Conservation (phyloP, 345 rosid genomes). For the Populus nigra region DNA sequence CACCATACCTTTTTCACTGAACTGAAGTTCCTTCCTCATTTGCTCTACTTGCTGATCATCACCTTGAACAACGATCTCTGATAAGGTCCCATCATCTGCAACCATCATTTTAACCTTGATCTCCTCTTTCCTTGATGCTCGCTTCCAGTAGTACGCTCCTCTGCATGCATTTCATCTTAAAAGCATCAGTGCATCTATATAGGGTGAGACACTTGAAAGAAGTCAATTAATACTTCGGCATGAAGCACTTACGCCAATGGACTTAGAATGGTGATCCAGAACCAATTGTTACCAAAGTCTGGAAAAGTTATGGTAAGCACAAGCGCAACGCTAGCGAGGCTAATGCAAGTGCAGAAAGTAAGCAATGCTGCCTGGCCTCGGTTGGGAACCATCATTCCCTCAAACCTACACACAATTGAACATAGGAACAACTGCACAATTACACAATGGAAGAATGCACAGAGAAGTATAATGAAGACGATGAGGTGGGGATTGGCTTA, state of each 20-base stretch:
- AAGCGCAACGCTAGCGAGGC: slow-evolving; percentile 89
- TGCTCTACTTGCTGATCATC: slow-evolving; percentile 91
- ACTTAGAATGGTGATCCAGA: slow-evolving; percentile 68
- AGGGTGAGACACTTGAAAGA: too few relatives aligned
- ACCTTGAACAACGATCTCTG: slow-evolving; percentile 80
- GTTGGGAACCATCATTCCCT: slow-evolving; percentile 85
- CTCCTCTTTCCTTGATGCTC: slow-evolving; percentile 90
- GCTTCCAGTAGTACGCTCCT: slow-evolving; percentile 83
- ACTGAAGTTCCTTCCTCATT: slow-evolving; percentile 79
- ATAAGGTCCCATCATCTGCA: slow-evolving; percentile 47
- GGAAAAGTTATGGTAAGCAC: slow-evolving; percentile 85
- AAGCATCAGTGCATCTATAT: slow-evolving; percentile 4
- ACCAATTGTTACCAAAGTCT: slow-evolving; percentile 89
- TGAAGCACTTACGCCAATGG: slow-evolving; percentile 74
- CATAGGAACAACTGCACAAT: background rate
- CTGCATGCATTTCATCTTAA: slow-evolving; percentile 45
- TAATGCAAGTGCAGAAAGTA: slow-evolving; percentile 92
- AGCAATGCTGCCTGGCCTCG: slow-evolving; percentile 91
- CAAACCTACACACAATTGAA: slow-evolving; percentile 44
- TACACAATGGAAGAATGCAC: background rate
- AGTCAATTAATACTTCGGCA: background rate
- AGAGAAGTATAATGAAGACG: too few relatives aligned
- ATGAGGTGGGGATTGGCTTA: slow-evolving; percentile 30
- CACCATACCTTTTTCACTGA: slow-evolving; percentile 89
- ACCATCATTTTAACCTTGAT: slow-evolving; percentile 79